Percentiles rank a stretch among this genome's conserved stretches.
phyloP scores from a whole-genome alignment of 2,329 filamentous ascomycete species.

The Cercospora nicotianae region DNA sequence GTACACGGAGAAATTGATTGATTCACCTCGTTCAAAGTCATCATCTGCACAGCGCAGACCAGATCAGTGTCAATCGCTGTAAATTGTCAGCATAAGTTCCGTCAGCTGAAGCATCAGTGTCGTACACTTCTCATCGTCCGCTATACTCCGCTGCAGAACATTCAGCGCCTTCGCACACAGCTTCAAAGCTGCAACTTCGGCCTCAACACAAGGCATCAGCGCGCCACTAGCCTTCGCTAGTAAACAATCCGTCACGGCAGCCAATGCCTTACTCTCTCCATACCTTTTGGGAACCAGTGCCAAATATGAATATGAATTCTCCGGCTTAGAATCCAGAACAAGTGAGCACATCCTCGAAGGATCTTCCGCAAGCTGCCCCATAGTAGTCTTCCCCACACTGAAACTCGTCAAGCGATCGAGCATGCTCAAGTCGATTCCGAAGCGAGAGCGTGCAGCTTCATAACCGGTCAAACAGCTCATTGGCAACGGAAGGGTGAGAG shows the following conservation, averaged over 20 bases:
- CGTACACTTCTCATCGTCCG: constrained; percentile 12
- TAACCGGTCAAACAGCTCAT: constrained; percentile 9
- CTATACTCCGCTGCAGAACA: constrained; percentile 26
- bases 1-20: neutral
- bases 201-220: constrained; percentile 12
- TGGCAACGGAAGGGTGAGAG: neutral
- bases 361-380: constrained; percentile 20
- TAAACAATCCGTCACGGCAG: constrained; percentile 30
- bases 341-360: constrained; percentile 20
- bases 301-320: constrained; percentile 28
- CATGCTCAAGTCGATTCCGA: constrained; percentile 29
- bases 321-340: constrained; percentile 9
- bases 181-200: constrained; percentile 9
- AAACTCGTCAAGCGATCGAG: constrained; percentile 33
- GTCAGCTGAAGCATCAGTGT: too few relatives aligned
- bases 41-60: constrained; percentile 28
- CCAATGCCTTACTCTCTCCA: constrained; percentile 26
- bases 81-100: neutral
- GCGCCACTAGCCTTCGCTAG: constrained; percentile 26
- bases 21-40: constrained; percentile 28
- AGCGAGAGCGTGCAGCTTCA: constrained; percentile 24
- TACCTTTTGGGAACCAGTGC: constrained; percentile 31
- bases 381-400: constrained; percentile 28
- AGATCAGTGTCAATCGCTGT: constrained; percentile 23
- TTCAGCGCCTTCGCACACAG: constrained; percentile 31